Evolutionary conservation across 352 stramenopile genomes (phyloP).

Genomic region (Bremia lactucae): DNA sequence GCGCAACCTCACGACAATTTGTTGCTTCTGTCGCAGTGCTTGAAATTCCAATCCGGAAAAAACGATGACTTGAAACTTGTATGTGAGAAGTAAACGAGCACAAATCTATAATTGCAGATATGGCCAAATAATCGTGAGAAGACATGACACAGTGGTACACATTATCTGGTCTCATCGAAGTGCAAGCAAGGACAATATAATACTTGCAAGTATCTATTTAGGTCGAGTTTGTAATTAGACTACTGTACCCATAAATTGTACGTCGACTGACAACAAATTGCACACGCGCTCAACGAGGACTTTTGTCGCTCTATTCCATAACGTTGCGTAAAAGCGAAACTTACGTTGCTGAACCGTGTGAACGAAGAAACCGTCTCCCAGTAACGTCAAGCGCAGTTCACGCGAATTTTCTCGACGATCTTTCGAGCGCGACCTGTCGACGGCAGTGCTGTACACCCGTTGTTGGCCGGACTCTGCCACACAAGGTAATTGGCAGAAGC

Average conservation of each 20-base stretch:
- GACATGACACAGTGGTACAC: conserved; percentile 6
- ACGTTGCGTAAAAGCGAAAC: background rate
- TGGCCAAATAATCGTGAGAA: conserved; percentile 5
- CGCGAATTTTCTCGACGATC: conserved; percentile 10
- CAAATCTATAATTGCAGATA: conserved; percentile 1
- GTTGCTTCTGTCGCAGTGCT: conserved; percentile 10
- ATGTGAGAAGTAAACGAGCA: background rate
- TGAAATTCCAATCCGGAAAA: conserved; percentile 7
- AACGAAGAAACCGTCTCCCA: background rate
- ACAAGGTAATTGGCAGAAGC: conserved; percentile 1
- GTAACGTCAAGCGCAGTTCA: no score
- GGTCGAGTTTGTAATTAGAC: no score
- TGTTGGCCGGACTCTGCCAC: conserved; percentile 1
- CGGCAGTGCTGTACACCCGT: background rate
- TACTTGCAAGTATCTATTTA: no score
- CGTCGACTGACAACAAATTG: background rate
- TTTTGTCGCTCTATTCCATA: no score
- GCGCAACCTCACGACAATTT: conserved; percentile 24
- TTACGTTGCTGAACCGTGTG: background rate
- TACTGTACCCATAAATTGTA: no score
- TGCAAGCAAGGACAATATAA: no score
- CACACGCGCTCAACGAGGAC: no score
- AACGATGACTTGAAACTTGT: background rate
- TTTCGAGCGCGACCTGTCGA: conserved; percentile 17
- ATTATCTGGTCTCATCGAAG: background rate